Base-by-base conservation (phyloP, 2,329 filamentous ascomycete genomes). In the Triangularia setosa region DNA sequence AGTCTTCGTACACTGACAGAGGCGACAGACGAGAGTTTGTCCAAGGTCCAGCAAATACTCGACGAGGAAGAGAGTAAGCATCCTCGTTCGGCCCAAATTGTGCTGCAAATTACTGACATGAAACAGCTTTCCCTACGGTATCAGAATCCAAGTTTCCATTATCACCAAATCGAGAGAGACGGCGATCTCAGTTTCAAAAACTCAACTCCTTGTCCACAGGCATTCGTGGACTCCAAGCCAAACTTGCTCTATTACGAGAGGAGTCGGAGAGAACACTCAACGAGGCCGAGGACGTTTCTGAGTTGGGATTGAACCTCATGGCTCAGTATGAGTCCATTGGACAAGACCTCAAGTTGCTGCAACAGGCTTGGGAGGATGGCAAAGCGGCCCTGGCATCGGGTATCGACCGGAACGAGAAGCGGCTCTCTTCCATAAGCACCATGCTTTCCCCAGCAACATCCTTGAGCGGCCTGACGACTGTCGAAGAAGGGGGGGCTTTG, bases 311-410 rank as follows among this genome's bases (percentile, higher is more conserved):
- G 0, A 88, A 87, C 67, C 83, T 98, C 44, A 89, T 97, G 83
- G 79, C 88, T 23, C 95, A 98, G 73, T 99, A 98, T 76, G 95
- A 99, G 63, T 94, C 93, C 4, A 96, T 99, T 68, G 95, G 95
- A 2, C 83, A 88, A 25, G 95, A 99, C 73, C 83, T 99, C 54
- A 90, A 90, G 74, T 85, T 89, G 53, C 79, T 97, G 58, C 87
- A 93, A 76, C 84, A 90, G 67, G 90, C 92, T 68, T 97, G 93
- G 93, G 92, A 96, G 72, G 86, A 90, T 60, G 95, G 94, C 59
- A 94, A 91, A 75, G 85, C 89, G n/a, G 88, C 92, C 5, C 81
- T 99, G 60, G 88, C 92, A 56, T 86, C 87, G 62, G 93, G 90
- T 69, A 90, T 97, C 72, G 90, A 95, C 75, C 87, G 89, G 64